Evolutionary conservation across 495 filamentous ascomycete genomes (phyloP).

Genomic region (Parathielavia hyrcaniae): DNA sequence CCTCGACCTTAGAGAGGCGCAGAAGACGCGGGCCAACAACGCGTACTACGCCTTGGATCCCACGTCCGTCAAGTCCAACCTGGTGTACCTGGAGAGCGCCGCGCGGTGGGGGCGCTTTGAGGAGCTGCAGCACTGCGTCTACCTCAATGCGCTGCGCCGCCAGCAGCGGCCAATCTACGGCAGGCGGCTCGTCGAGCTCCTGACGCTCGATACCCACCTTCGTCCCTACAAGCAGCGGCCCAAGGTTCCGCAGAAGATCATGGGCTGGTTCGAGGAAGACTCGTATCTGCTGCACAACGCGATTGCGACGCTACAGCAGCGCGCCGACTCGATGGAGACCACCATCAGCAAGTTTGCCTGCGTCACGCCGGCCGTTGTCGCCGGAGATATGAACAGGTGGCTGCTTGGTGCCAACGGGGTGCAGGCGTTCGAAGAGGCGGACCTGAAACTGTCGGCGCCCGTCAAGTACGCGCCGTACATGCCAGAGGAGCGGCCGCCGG

Average conservation of each 20-base stretch:
- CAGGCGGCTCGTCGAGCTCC: conserved; percentile 61
- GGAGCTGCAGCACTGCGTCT: conserved; percentile 71
- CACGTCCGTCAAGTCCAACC: conserved; percentile 56
- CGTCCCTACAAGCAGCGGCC: conserved; percentile 52
- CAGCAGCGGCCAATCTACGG: conserved; percentile 78
- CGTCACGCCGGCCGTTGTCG: conserved; percentile 80
- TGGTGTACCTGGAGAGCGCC: conserved; percentile 65
- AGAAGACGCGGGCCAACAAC: conserved; percentile 54
- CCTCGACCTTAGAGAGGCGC: conserved; percentile 55
- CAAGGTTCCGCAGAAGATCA: conserved; percentile 45
- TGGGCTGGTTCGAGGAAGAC: conserved; percentile 68
- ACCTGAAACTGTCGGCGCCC: conserved; percentile 41
- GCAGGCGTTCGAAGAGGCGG: conserved; percentile 51
- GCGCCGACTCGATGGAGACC: conserved; percentile 61
- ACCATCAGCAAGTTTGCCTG: conserved; percentile 84
- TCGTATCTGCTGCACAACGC: conserved; percentile 65
- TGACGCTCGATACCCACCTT: conserved; percentile 55
- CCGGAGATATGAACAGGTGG: conserved; percentile 64
- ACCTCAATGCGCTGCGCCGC: conserved; percentile 73
- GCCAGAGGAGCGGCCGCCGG: conserved; percentile 47
- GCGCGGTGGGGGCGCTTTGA: conserved; percentile 67
- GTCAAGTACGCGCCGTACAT: conserved; percentile 45
- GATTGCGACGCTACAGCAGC: conserved; percentile 65
- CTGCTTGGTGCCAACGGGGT: conserved; percentile 56
- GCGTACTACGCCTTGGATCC: conserved; percentile 56